Evolutionary conservation across 108 stramenopile genomes (phyloP).

Genomic region (Ochromonas danica): DNA sequence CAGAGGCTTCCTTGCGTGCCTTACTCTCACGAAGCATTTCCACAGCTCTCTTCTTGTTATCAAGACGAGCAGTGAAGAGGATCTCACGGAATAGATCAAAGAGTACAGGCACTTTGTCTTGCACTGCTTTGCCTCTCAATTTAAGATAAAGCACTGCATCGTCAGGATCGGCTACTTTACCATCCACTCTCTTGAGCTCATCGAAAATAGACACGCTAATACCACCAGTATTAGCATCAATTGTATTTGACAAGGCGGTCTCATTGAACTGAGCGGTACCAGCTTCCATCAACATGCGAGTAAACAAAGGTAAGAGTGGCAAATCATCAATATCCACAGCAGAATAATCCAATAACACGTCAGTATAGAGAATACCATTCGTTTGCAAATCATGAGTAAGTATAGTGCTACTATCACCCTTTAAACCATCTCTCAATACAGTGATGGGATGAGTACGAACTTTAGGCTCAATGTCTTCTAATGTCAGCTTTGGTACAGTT

Average conservation of each 20-base stretch:
- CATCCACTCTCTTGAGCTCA: constrained; percentile 12
- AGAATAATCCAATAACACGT: constrained; percentile 76
- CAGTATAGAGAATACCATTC: constrained; percentile 86
- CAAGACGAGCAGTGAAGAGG: constrained; percentile 77
- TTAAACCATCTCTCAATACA: constrained; percentile 30
- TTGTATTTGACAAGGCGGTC: constrained; percentile 69
- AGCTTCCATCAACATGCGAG: constrained; percentile 79
- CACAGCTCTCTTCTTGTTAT: constrained; percentile 73
- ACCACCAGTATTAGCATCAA: constrained; percentile 52
- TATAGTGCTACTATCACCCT: constrained; percentile 74
- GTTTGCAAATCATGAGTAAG: constrained; percentile 82
- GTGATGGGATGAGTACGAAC: neutral
- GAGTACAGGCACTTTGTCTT: constrained; percentile 78
- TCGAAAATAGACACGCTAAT: constrained; percentile 31
- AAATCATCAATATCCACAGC: constrained; percentile 73
- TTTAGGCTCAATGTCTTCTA: constrained; percentile 70
- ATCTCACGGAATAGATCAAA: constrained; percentile 79
- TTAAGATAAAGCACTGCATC: constrained; percentile 37
- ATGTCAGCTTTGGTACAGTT: constrained; percentile 78
- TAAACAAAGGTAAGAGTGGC: constrained; percentile 79
- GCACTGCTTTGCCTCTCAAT: constrained; percentile 63
- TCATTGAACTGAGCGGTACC: constrained; percentile 81
- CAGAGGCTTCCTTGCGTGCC: constrained; percentile 64
- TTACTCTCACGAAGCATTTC: constrained; percentile 86
- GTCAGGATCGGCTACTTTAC: constrained; percentile 31